These are phyloP conservation scores for Meyerozyma smithsonii DNA, from an alignment of 1,139 yeast species.

Conservation along the genomic window DNA sequence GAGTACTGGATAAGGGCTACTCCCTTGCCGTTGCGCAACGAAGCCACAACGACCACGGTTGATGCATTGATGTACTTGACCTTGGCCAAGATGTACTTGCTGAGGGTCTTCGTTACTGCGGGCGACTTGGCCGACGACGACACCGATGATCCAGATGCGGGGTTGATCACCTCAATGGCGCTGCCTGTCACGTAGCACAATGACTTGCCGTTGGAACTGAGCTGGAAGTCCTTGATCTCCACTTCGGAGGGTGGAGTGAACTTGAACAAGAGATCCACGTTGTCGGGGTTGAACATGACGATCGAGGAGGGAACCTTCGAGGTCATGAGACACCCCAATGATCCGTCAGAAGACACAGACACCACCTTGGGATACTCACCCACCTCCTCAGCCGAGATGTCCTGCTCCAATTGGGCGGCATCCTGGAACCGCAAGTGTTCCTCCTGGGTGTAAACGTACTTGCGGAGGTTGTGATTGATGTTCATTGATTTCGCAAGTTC, in stretches of 20 bases:
- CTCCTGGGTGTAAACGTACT: slow-evolving; percentile 50
- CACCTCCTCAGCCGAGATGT: slow-evolving; percentile 19
- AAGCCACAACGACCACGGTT: slow-evolving; percentile 54
- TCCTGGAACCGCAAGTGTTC: slow-evolving; percentile 61
- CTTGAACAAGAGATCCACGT: slow-evolving; percentile 40
- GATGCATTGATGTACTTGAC: slow-evolving; percentile 54
- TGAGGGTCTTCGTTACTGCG: slow-evolving; percentile 22
- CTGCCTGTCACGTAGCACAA: slow-evolving; percentile 54
- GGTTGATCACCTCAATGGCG: slow-evolving; percentile 49
- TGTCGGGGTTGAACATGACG: slow-evolving; percentile 53
- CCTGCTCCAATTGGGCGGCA: slow-evolving; percentile 49
- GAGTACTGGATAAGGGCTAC: slow-evolving; percentile 41
- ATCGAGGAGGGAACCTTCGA: slow-evolving; percentile 57
- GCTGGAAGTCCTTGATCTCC: slow-evolving; percentile 37
- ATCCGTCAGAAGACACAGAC: slow-evolving; percentile 47
- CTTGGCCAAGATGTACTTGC: slow-evolving; percentile 45
- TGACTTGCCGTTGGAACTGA: slow-evolving; percentile 42
- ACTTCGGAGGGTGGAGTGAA: slow-evolving; percentile 20
- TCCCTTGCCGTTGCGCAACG: slow-evolving; percentile 35
- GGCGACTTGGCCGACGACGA: slow-evolving; percentile 24
- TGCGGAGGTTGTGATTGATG: slow-evolving; percentile 69
- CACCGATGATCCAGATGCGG: slow-evolving; percentile 39
- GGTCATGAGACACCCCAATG: slow-evolving; percentile 60
- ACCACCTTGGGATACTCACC: slow-evolving; percentile 60
- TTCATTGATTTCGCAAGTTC: slow-evolving; percentile 52